Conservation (phyloP, 139 green algal genomes). For the Tetradesmus obliquus region DNA sequence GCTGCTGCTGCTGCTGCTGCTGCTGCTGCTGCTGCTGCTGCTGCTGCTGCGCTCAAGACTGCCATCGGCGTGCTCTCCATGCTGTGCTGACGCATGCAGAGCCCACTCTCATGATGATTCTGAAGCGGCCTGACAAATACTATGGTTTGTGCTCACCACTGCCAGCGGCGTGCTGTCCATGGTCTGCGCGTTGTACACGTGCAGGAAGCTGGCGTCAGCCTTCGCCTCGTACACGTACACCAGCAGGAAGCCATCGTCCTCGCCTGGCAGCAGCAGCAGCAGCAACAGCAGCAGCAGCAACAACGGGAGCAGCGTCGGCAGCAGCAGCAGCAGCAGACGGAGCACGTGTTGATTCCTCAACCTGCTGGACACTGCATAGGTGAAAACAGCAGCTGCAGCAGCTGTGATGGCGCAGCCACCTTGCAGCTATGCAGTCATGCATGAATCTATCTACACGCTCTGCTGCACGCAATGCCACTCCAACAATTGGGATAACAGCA, state of each 20-base stretch:
- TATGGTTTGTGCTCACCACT: background rate
- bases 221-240: slow-evolving; percentile 70
- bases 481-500: no score
- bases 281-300: background rate
- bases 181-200: slow-evolving; percentile 37
- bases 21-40: no score
- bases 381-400: background rate
- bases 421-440: background rate
- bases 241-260: slow-evolving; percentile 84
- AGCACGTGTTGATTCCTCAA: no score
- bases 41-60: no score
- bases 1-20: no score
- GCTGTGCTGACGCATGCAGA: no score
- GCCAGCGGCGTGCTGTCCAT: slow-evolving; percentile 32
- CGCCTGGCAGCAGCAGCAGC: slow-evolving; percentile 40
- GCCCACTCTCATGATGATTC: background rate
- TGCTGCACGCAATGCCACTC: no score
- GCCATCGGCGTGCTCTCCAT: no score
- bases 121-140: no score
- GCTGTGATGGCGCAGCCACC: background rate
- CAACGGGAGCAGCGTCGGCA: background rate
- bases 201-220: slow-evolving; percentile 46
- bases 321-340: no score
- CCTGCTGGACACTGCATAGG: background rate
- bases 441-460: no score